A percentile compares a stretch with the other conserved stretches of the same genome.
phyloP scores from a whole-genome alignment of 352 stramenopile species.

The Phytophthora tubulina region DNA sequence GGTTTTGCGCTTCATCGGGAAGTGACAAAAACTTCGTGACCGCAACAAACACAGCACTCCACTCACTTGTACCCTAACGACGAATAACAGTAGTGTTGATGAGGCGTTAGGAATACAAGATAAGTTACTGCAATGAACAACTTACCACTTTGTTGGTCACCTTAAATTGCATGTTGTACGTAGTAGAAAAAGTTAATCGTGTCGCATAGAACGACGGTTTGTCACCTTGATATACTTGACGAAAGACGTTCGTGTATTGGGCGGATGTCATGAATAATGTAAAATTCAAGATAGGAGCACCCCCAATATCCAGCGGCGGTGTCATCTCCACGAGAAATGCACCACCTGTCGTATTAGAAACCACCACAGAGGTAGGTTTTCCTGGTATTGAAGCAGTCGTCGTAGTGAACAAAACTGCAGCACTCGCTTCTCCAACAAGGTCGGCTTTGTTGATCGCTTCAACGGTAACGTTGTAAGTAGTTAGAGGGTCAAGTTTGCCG shows the following conservation, averaged over 20 bases:
- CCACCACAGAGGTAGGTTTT: conserved; percentile 40
- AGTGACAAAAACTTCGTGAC: conserved; percentile 57
- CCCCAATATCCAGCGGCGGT: conserved; percentile 50
- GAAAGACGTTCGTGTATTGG: conserved; percentile 50
- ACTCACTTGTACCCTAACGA: conserved; percentile 56
- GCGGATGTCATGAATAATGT: conserved; percentile 45
- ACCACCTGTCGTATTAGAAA: conserved; percentile 49
- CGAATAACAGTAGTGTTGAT: not conserved
- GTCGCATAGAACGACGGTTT: conserved; percentile 34
- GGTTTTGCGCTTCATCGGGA: conserved; percentile 48
- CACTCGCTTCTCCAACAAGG: conserved; percentile 35
- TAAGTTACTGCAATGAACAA: conserved; percentile 1
- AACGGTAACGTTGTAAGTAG: conserved; percentile 45
- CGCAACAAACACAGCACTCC: conserved; percentile 42
- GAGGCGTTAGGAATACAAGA: not conserved
- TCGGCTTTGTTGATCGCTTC: conserved; percentile 49
- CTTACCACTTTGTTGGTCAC: conserved; percentile 50
- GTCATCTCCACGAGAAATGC: conserved; percentile 50
- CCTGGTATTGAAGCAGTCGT: conserved; percentile 44
- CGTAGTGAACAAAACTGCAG: conserved; percentile 37
- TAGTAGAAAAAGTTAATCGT: conserved; percentile 49
- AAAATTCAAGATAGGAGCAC: conserved; percentile 40
- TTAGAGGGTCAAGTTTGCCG: conserved; percentile 44
- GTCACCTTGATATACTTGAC: conserved; percentile 49
- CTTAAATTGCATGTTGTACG: conserved; percentile 60